Conservation (phyloP, 2,329 filamentous ascomycete species). For the Neonectria ditissima region DNA sequence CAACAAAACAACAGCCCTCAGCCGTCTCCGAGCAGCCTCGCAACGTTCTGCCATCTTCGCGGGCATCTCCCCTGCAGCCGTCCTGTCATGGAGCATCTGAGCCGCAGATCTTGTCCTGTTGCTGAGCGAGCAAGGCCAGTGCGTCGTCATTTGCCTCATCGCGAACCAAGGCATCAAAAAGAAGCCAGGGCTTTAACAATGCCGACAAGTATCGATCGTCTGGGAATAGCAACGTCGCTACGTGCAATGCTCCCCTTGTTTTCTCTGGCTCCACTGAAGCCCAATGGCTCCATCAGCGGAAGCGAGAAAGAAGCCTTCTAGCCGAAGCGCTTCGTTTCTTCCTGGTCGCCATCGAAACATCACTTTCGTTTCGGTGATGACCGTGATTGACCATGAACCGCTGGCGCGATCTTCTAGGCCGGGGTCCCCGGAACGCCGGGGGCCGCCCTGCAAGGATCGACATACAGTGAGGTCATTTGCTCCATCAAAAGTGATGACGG, state of each 20-base stretch:
- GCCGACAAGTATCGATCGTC: neutral
- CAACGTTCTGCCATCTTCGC: neutral
- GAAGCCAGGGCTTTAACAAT: neutral
- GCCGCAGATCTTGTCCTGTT: conserved; percentile 8
- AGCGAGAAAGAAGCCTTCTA: conserved; percentile 33
- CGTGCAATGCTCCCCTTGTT: neutral
- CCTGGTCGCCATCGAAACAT: conserved; percentile 8
- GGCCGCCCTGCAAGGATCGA: conserved; percentile 19
- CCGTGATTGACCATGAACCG: conserved; percentile 34
- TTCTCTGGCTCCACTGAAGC: neutral
- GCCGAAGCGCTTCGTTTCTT: conserved; percentile 5
- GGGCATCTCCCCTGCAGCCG: conserved; percentile 15
- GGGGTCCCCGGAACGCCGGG: conserved; percentile 31
- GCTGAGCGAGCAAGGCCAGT: conserved; percentile 4
- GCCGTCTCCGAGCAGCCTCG: conserved; percentile 1
- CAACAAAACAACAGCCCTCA: conserved; percentile 1
- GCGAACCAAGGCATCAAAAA: conserved; percentile 3
- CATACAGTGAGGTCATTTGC: conserved; percentile 40
- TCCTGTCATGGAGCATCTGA: conserved; percentile 1
- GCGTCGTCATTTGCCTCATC: conserved; percentile 11
- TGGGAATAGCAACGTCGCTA: neutral
- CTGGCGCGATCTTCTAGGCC: conserved; percentile 26
- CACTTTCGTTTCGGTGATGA: conserved; percentile 36
- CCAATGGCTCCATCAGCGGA: conserved; percentile 18
- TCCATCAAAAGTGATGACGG: conserved; percentile 4